phyloP scores from a whole-genome alignment of 1,139 yeast species.

The Scheffersomyces illinoinensis region DNA sequence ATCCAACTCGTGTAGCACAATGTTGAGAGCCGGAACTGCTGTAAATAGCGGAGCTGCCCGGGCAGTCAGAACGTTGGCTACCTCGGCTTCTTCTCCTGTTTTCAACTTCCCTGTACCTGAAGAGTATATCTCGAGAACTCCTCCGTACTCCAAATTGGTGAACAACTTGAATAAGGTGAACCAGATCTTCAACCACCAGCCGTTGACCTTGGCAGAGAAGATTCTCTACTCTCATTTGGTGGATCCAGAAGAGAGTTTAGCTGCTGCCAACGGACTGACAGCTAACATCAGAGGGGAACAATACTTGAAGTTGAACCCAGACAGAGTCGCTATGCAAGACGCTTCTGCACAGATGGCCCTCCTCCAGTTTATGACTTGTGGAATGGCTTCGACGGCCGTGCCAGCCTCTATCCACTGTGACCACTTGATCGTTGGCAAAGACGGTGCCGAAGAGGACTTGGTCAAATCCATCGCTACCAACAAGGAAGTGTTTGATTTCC shows the following conservation, averaged over 20 bases:
- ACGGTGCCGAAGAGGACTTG: slow-evolving; percentile 83
- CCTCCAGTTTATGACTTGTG: slow-evolving; percentile 95
- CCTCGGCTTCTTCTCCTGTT: slow-evolving; percentile 25
- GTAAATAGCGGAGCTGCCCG: slow-evolving; percentile 2
- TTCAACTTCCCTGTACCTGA: slow-evolving; percentile 47
- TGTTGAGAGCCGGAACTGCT: slow-evolving; percentile 11
- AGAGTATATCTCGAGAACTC: slow-evolving; percentile 68
- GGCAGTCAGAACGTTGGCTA: slow-evolving; percentile 30
- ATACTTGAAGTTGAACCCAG: slow-evolving; percentile 91
- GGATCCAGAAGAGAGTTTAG: slow-evolving; percentile 77
- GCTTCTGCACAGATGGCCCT: slow-evolving; percentile 99
- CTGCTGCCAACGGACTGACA: slow-evolving; percentile 45
- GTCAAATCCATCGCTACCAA: slow-evolving; percentile 75
- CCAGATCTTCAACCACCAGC: slow-evolving; percentile 62
- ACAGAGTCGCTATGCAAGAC: slow-evolving; percentile 98
- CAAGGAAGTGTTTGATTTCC: slow-evolving; percentile 90
- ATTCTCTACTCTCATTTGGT: slow-evolving; percentile 88
- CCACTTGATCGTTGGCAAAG: slow-evolving; percentile 93
- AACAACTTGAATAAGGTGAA: slow-evolving; percentile 64
- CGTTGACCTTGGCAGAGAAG: slow-evolving; percentile 91
- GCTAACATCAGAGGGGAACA: slow-evolving; percentile 74
- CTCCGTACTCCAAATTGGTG: slow-evolving; percentile 81
- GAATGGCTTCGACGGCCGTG: slow-evolving; percentile 79
- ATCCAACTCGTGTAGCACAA: neutral
- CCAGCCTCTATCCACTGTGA: slow-evolving; percentile 98